Percentiles rank a stretch among this genome's conserved stretches.
Evolutionary conservation across 768 basidiomycete species (phyloP).

Genomic region (Pluteus cervinus): DNA sequence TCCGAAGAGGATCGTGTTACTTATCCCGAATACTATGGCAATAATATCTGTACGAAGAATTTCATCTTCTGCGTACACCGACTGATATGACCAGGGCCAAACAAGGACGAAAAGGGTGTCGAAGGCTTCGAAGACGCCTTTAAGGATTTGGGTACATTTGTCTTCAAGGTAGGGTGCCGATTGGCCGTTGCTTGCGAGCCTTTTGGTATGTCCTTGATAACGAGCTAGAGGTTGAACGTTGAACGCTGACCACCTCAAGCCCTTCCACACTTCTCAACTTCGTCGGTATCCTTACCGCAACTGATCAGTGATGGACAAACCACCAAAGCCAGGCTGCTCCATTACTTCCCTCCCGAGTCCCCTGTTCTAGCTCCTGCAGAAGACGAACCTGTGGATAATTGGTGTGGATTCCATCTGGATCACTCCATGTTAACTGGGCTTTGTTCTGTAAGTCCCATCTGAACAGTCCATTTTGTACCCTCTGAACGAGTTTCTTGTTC

Average conservation of each 20-base stretch:
- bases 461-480: neutral
- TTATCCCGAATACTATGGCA: slow-evolving; percentile 82
- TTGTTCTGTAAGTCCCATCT: slow-evolving; percentile 57
- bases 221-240: neutral
- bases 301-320: slow-evolving; percentile 76
- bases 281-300: slow-evolving; percentile 59
- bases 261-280: slow-evolving; percentile 58
- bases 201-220: slow-evolving; percentile 52
- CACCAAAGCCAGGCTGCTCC: slow-evolving; percentile 89
- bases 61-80: neutral
- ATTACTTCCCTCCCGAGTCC: slow-evolving; percentile 86
- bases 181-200: slow-evolving; percentile 87
- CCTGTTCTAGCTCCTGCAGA: slow-evolving; percentile 33
- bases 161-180: slow-evolving; percentile 78
- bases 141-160: slow-evolving; percentile 80
- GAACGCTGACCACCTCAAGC: slow-evolving; percentile 32
- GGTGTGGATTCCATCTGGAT: slow-evolving; percentile 95
- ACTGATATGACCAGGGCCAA: slow-evolving; percentile 47
- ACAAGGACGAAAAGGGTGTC: slow-evolving; percentile 46
- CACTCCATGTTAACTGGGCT: slow-evolving; percentile 89
- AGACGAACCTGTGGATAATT: slow-evolving; percentile 73
- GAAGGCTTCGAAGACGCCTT: slow-evolving; percentile 84
- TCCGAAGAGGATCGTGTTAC: slow-evolving; percentile 41
- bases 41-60: slow-evolving; percentile 71
- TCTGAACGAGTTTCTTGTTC: slow-evolving; percentile 7